phyloP scores from a whole-genome alignment of 176 grass and related monocot species.

The Saccharum officinarum region DNA sequence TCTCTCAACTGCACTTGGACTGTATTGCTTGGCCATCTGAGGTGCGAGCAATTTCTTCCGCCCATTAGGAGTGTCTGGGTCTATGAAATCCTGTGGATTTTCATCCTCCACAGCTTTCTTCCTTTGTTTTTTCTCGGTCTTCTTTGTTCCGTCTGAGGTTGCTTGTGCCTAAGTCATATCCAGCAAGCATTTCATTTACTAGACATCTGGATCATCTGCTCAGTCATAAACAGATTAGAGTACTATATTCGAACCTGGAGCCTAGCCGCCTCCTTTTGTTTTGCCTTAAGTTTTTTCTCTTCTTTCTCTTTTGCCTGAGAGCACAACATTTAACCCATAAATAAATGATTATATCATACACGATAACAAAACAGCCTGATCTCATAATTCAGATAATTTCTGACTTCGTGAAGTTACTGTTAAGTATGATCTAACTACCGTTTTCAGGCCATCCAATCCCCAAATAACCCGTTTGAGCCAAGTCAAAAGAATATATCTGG shows the following conservation, averaged over 20 bases:
- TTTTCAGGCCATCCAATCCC: neutral
- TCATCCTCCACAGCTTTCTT: slow-evolving; percentile 63
- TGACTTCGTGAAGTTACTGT: neutral
- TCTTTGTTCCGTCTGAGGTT: slow-evolving; percentile 63
- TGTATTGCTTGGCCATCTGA: slow-evolving; percentile 87
- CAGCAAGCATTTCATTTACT: neutral
- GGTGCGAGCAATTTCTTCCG: slow-evolving; percentile 65
- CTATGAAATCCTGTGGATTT: slow-evolving; percentile 73
- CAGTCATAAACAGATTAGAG: neutral
- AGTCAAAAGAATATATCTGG: neutral
- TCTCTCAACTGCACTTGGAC: slow-evolving; percentile 68
- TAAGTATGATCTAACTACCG: neutral
- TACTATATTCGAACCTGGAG: slow-evolving; percentile 45
- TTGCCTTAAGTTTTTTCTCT: slow-evolving; percentile 74
- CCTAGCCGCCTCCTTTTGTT: slow-evolving; percentile 71
- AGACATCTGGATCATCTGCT: neutral
- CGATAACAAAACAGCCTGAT: neutral
- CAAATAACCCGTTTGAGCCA: neutral
- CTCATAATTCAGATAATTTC: neutral
- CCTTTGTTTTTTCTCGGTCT: slow-evolving; percentile 60
- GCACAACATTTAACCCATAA: neutral
- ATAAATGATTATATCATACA: slow-evolving; percentile 2
- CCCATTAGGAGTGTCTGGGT: slow-evolving; percentile 56
- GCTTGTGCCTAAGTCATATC: slow-evolving; percentile 45
- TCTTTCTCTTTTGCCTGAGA: slow-evolving; percentile 73